Conservation (phyloP, 495 filamentous ascomycete species). For the Annulohypoxylon maeteangense region DNA sequence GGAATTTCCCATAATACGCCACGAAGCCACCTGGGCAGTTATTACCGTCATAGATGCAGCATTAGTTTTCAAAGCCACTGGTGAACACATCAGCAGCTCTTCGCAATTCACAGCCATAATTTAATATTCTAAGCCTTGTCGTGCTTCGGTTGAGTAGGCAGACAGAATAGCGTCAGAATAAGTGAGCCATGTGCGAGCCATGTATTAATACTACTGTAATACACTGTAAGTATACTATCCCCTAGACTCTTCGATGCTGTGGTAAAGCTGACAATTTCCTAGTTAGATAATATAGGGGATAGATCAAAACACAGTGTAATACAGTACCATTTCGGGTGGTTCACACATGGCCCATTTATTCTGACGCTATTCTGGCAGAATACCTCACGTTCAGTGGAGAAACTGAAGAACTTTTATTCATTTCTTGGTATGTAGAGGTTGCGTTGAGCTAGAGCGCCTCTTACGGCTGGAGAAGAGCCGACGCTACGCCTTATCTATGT, state of each 20-base stretch:
- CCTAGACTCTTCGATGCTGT: too few relatives aligned
- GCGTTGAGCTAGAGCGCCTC: neutral
- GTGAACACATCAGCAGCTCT: neutral
- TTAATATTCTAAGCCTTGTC: neutral
- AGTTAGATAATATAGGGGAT: too few relatives aligned
- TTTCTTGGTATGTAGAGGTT: neutral
- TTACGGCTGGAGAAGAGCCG: neutral
- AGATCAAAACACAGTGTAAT: too few relatives aligned
- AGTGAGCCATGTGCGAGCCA: too few relatives aligned
- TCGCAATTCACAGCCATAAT: too few relatives aligned
- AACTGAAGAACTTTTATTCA: neutral
- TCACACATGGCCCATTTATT: too few relatives aligned
- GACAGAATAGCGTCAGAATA: too few relatives aligned
- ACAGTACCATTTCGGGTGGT: too few relatives aligned
- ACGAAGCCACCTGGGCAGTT: neutral
- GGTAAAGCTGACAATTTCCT: too few relatives aligned
- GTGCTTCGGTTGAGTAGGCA: neutral
- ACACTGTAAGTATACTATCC: too few relatives aligned
- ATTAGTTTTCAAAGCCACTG: constrained; percentile 1
- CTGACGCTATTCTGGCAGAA: too few relatives aligned
- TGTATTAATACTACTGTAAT: too few relatives aligned
- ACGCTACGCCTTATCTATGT: neutral
- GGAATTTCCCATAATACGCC: neutral
- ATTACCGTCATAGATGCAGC: neutral
- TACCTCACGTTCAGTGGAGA: neutral